Evolutionary conservation across 148 eudicot species (phyloP), one percentile per base, ranked within the genome.

Genomic region (Heliosperma pusillum): DNA sequence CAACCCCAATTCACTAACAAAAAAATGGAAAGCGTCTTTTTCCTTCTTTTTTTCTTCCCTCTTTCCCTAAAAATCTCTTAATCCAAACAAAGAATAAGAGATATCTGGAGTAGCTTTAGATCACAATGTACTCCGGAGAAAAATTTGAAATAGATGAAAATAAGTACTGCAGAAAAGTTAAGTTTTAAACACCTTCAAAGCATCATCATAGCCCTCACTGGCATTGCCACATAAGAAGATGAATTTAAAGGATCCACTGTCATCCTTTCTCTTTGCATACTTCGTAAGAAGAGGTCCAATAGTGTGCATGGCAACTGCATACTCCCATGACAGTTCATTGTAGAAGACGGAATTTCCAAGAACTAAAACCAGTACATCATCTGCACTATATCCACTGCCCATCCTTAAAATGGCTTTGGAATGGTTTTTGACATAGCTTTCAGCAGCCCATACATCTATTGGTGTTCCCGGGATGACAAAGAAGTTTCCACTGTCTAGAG

Each of bases 391-490:
- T 56, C 91, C 92, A 80, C 80, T 80, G 73, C 79, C 83, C 79
- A 42, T 73, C 80, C 97, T 80, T 82, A 89, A 81, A 79, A 78
- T 76, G 65, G 74, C 70, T 82, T 81, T 92, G 72, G 96, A 90
- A 80, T 92, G 93, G 56, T 78, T 83, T 74, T 80, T 84, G 70
- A 83, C 79, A 82, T 90, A 95, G 84, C 88, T 87, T 84, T 92
- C 92, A 60, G 97, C 97, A 82, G 92, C 89, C 97, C 97, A 92
- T 76, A 86, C 89, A 82, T 95, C 97, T 73, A 87, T 15, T 71
- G 98, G 98, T 81, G 98, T 90, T 85, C 98, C 98, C 86, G 98
- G 98, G 82, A 95, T 86, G 82, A 95, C 98, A 85, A 87, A 88
- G 89, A 95, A 95, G 92, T 95, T 95, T 85, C 97, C 98, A 78